A percentile compares a stretch with the other conserved stretches of the same genome.
These are phyloP conservation scores for Naematelia encephala DNA, from an alignment of 768 basidiomycete species.

Conservation along the genomic window DNA sequence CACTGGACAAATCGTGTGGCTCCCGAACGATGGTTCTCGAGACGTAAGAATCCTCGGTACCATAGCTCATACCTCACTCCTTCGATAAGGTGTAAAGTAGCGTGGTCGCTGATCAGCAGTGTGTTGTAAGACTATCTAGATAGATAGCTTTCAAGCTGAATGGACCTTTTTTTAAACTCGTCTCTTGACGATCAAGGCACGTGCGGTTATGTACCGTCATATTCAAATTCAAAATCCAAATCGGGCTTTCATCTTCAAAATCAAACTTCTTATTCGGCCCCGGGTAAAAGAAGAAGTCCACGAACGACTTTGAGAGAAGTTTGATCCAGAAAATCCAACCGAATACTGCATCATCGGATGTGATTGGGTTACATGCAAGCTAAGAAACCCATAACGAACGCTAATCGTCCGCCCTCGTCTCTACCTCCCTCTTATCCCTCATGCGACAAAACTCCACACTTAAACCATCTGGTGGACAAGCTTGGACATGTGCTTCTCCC, in stretches of 20 bases:
- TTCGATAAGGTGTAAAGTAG: too few species aligned
- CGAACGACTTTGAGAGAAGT: too few species aligned
- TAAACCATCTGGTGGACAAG: conserved; percentile 67
- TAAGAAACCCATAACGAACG: conserved; percentile 1
- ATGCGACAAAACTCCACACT: conserved; percentile 11
- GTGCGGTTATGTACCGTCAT: too few species aligned
- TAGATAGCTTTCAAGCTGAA: too few species aligned
- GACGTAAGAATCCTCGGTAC: background rate
- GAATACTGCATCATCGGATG: background rate
- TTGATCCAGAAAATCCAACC: too few species aligned
- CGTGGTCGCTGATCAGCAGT: too few species aligned
- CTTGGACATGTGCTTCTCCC: conserved; percentile 95
- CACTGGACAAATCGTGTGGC: background rate
- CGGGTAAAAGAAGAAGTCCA: too few species aligned
- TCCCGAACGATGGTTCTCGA: background rate
- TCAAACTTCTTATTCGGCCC: too few species aligned
- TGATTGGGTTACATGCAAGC: conserved; percentile 7
- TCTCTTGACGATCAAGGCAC: background rate
- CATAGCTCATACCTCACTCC: background rate
- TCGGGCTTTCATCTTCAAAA: too few species aligned
- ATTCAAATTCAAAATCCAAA: too few species aligned
- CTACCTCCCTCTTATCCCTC: background rate
- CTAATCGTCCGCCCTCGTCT: background rate
- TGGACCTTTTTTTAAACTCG: too few species aligned
- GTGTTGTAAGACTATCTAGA: too few species aligned